A percentile compares a stretch with the other conserved stretches of the same genome.
phyloP scores from a whole-genome alignment of 192 early-diverging fungal species.

The Coemansia sp. region DNA sequence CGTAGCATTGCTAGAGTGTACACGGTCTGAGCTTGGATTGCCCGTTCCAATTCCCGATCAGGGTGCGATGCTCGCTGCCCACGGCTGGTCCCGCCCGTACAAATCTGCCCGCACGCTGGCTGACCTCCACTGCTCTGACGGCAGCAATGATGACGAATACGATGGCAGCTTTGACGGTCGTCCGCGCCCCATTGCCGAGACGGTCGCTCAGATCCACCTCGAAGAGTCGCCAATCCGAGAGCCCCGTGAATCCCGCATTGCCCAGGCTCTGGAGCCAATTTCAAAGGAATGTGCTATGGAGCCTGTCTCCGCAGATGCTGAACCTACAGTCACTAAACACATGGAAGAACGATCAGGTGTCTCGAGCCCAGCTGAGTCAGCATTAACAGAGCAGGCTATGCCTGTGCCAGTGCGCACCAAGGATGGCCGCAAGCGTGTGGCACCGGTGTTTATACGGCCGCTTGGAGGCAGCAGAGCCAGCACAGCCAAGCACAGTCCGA shows the following conservation, averaged over 20 bases:
- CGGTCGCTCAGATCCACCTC: constrained; percentile 62
- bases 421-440: constrained; percentile 83
- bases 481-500: background rate
- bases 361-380: background rate
- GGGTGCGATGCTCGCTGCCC: constrained; percentile 48
- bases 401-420: constrained; percentile 62
- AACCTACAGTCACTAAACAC: background rate
- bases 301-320: background rate
- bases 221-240: constrained; percentile 54
- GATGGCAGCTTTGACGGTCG: constrained; percentile 42
- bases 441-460: constrained; percentile 63
- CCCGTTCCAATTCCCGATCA: constrained; percentile 66
- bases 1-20: constrained; percentile 72
- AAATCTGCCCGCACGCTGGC: constrained; percentile 1
- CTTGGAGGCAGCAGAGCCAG: constrained; percentile 7
- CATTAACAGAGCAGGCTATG: constrained; percentile 53
- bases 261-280: constrained; percentile 9
- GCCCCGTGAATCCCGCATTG: constrained; percentile 31
- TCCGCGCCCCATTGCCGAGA: constrained; percentile 59
- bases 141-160: background rate
- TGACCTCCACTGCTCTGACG: background rate
- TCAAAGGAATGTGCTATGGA: background rate
- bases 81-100: constrained; percentile 20
- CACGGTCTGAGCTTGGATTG: constrained; percentile 64
- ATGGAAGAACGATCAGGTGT: too few species aligned